phyloP scores from a whole-genome alignment of 441 rosid genomes.

The Gossypium lobatum region DNA sequence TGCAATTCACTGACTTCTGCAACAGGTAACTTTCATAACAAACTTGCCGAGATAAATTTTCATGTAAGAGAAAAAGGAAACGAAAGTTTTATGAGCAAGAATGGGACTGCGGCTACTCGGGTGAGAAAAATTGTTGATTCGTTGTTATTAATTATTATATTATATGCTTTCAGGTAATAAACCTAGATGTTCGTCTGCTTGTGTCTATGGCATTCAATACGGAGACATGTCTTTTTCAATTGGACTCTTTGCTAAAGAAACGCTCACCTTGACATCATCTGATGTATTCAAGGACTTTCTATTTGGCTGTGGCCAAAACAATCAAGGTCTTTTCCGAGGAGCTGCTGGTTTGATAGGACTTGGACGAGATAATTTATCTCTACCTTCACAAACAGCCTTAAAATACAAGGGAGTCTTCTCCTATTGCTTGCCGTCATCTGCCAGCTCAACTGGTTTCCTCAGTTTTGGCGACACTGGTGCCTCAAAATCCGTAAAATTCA shows the following conservation, averaged over 20 bases:
- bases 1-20: background rate
- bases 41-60: background rate
- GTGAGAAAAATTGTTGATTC: background rate
- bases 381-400: background rate
- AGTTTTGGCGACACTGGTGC: background rate
- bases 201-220: conserved; percentile 1
- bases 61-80: too few relatives aligned
- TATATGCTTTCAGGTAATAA: background rate
- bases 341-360: background rate
- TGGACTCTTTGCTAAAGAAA: background rate
- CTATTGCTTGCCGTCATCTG: background rate
- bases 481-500: conserved; percentile 1
- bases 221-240: background rate
- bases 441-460: conserved; percentile 1
- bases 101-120: too few relatives aligned
- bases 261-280: background rate
- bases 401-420: conserved; percentile 2
- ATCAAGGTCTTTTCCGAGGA: background rate
- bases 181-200: background rate
- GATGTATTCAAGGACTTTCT: conserved; percentile 1
- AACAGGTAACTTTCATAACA: background rate
- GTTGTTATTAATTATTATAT: background rate
- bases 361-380: conserved; percentile 1
- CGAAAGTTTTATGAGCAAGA: too few relatives aligned
- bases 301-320: conserved; percentile 6